A percentile compares a stretch with the other conserved stretches of the same genome.
Conservation (phyloP, 441 rosid genomes). For the Aleurites moluccanus region DNA sequence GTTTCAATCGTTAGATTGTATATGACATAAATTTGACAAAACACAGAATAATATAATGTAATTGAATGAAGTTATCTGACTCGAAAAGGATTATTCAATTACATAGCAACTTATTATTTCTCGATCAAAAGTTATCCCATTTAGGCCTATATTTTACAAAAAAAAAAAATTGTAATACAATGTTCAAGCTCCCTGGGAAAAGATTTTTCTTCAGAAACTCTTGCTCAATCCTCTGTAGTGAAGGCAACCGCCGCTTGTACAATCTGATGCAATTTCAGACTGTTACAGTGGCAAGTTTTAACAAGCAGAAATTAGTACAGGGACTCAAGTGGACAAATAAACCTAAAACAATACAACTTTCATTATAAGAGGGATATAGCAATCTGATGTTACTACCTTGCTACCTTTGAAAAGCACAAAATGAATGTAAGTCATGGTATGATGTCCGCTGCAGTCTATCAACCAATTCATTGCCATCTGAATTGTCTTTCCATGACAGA, state of each 20-base stretch:
- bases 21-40: too few species aligned
- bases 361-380: neutral
- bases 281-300: neutral
- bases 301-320: neutral
- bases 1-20: too few species aligned
- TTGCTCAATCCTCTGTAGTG: neutral
- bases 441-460: neutral
- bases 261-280: neutral
- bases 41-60: too few species aligned
- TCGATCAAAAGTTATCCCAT: neutral
- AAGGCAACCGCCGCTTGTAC: neutral
- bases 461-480: neutral
- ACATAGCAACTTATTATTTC: neutral
- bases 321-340: neutral
- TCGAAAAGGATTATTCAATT: too few species aligned
- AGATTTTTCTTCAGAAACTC: neutral
- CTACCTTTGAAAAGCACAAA: neutral
- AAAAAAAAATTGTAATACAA: neutral
- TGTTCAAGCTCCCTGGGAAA: neutral
- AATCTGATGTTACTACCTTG: neutral
- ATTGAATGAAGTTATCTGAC: too few species aligned
- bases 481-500: neutral
- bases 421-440: neutral
- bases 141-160: neutral
- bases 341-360: neutral